phyloP scores from a whole-genome alignment of 1,284 basidiomycete genomes.

The Cystobasidium sp. region DNA sequence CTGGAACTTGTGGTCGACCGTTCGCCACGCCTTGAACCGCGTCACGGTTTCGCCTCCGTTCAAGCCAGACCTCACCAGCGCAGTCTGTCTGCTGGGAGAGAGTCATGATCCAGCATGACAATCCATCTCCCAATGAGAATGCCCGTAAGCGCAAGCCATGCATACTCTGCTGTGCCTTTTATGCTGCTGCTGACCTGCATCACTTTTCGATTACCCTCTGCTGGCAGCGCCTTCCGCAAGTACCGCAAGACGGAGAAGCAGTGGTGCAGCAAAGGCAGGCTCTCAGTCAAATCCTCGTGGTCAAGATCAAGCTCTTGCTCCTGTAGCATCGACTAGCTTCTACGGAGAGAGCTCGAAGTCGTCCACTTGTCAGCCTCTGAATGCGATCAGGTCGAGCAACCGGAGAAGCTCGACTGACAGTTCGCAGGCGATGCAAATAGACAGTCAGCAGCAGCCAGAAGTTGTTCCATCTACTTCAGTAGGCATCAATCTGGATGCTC shows the following conservation, averaged over 20 bases:
- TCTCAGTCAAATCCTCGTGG: conserved; percentile 7
- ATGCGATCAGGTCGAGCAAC: conserved; percentile 14
- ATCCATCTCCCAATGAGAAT: background rate
- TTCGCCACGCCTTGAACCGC: too few relatives aligned
- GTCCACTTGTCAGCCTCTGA: background rate
- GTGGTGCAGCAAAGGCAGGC: conserved; percentile 6
- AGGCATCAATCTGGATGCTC: conserved; percentile 35
- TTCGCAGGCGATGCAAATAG: conserved; percentile 25
- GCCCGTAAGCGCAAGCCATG: background rate
- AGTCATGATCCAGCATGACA: conserved; percentile 10
- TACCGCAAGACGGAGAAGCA: background rate
- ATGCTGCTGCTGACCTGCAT: conserved; percentile 3
- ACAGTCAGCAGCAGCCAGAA: background rate
- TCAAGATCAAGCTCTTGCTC: conserved; percentile 5
- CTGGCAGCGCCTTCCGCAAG: conserved; percentile 8
- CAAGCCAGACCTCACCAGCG: background rate
- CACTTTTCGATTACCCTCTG: conserved; percentile 9
- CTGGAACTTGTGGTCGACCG: too few relatives aligned
- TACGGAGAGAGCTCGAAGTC: background rate
- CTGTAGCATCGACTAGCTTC: conserved; percentile 21
- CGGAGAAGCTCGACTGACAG: background rate
- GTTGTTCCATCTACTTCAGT: background rate
- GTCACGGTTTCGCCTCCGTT: background rate
- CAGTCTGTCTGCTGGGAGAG: background rate
- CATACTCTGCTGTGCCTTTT: background rate